Conservation (phyloP, 2,329 filamentous ascomycete species). For the Arthroderma sp. region DNA sequence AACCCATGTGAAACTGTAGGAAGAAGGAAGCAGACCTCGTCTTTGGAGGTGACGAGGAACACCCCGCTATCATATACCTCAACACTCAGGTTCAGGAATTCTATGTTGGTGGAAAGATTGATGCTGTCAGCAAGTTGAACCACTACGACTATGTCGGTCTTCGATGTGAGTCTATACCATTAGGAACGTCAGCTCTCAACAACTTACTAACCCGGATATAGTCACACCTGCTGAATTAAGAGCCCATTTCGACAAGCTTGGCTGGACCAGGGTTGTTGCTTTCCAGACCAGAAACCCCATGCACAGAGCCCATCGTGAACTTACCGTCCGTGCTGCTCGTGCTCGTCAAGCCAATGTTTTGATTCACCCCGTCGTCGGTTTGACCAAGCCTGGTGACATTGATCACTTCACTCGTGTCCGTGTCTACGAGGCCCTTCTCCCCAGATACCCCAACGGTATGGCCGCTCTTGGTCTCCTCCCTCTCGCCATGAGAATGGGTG, state of each 20-base stretch:
- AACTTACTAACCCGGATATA: constrained; percentile 21
- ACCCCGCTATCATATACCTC: constrained; percentile 87
- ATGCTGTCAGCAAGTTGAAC: constrained; percentile 86
- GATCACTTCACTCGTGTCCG: constrained; percentile 99
- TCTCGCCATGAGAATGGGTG: constrained; percentile 97
- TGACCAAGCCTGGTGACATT: constrained; percentile 98
- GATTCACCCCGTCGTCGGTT: constrained; percentile 94
- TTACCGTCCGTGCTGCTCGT: constrained; percentile 92
- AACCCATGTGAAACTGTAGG: constrained; percentile 34
- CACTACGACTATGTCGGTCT: constrained; percentile 99
- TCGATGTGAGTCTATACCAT: constrained; percentile 51
- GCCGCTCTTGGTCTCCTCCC: constrained; percentile 88
- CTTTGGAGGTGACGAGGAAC: constrained; percentile 81
- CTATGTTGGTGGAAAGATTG: constrained; percentile 91
- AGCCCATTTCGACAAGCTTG: constrained; percentile 97
- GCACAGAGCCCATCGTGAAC: constrained; percentile 95
- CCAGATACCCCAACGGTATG: constrained; percentile 98
- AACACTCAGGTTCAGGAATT: constrained; percentile 68
- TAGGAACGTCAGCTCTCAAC: background rate
- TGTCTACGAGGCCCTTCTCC: constrained; percentile 93
- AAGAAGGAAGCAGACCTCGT: constrained; percentile 82
- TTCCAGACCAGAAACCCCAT: constrained; percentile 99
- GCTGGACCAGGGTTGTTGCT: constrained; percentile 92
- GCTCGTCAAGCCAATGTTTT: constrained; percentile 95
- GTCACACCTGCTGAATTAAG: constrained; percentile 90